These are phyloP conservation scores for Arabidopsis hybrid DNA, from an alignment of 441 rosid species.

Conservation along the genomic window DNA sequence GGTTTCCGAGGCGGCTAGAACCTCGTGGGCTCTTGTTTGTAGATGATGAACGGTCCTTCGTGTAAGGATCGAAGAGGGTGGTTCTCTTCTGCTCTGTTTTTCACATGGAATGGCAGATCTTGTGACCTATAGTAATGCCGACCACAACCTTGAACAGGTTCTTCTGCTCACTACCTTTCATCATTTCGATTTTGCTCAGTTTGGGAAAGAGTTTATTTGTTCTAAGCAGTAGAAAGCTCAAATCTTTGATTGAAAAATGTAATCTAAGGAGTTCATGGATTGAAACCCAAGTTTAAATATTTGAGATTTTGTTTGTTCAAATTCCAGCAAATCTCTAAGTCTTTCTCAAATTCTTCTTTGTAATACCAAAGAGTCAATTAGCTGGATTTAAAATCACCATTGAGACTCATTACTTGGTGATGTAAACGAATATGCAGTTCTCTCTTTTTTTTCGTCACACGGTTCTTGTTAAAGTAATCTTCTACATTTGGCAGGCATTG, in stretches of 20 bases:
- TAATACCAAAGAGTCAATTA: too few relatives aligned
- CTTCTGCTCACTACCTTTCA: conserved; percentile 1
- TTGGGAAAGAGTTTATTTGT: neutral
- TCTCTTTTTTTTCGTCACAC: neutral
- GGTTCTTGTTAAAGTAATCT: conserved; percentile 9
- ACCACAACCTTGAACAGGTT: conserved; percentile 87
- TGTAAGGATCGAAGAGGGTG: conserved; percentile 86
- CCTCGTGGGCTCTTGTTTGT: conserved; percentile 48
- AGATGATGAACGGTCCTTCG: conserved; percentile 85
- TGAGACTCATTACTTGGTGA: conserved; percentile 14
- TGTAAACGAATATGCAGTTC: neutral
- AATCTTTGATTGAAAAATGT: neutral
- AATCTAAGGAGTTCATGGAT: neutral
- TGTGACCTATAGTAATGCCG: conserved; percentile 83
- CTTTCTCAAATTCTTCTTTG: neutral
- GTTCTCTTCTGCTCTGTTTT: conserved; percentile 65
- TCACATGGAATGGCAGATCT: conserved; percentile 99
- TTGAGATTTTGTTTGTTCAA: conserved; percentile 12
- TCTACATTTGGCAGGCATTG: conserved; percentile 66
- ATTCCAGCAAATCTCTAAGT: neutral
- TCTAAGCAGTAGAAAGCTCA: neutral
- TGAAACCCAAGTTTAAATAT: neutral
- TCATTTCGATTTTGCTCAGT: neutral
- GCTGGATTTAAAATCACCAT: neutral
- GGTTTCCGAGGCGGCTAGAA: conserved; percentile 48